A percentile compares a stretch with the other conserved stretches of the same genome.
Conservation (phyloP, 2,329 filamentous ascomycete genomes). For the Fusarium foetens region DNA sequence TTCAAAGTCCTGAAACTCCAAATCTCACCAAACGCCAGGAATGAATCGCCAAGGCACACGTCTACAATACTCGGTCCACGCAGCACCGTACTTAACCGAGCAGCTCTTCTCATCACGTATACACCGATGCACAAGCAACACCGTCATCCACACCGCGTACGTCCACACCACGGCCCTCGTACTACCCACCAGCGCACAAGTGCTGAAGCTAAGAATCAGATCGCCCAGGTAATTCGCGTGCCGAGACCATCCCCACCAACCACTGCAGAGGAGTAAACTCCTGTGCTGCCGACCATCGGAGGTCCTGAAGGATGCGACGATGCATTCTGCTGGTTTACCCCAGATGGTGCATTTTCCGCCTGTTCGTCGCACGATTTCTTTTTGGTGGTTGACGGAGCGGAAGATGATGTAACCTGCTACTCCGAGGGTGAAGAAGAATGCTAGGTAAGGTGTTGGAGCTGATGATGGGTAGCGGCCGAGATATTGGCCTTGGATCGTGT, state of each 20-base stretch:
- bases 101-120: constrained; percentile 58
- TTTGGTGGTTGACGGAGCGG: constrained; percentile 58
- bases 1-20: fast-evolving
- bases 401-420: constrained; percentile 55
- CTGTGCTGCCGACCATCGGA: constrained; percentile 54
- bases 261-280: constrained; percentile 43
- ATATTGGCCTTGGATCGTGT: constrained; percentile 61
- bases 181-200: constrained; percentile 55
- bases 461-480: constrained; percentile 54
- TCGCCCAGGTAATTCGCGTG: constrained; percentile 47
- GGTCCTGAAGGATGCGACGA: constrained; percentile 54
- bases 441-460: constrained; percentile 40
- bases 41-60: constrained; percentile 55
- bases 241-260: constrained; percentile 47
- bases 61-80: constrained; percentile 56
- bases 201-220: constrained; percentile 48
- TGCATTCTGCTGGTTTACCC: constrained; percentile 53
- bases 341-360: constrained; percentile 55
- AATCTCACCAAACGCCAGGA: constrained; percentile 45
- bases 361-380: constrained; percentile 53
- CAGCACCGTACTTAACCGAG: constrained; percentile 55
- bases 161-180: constrained; percentile 54
- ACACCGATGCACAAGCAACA: constrained; percentile 57
- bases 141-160: constrained; percentile 58
- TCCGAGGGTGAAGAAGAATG: constrained; percentile 35